Evolutionary conservation across 2,329 filamentous ascomycete genomes (phyloP), one percentile per base, ranked within the genome.

Genomic region (Aaosphaeria arxii): DNA sequence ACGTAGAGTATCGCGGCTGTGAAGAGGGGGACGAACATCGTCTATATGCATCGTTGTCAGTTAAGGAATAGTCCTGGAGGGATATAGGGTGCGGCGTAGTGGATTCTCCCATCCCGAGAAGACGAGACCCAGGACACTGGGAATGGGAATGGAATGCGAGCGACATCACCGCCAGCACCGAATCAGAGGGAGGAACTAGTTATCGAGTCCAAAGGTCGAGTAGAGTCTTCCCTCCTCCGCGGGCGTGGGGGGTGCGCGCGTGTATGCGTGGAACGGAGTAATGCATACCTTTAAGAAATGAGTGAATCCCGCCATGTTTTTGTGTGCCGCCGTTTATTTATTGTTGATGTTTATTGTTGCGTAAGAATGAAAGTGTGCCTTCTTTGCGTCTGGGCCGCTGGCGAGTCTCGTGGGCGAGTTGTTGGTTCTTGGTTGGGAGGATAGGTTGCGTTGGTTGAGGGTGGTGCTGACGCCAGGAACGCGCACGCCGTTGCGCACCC

Each of bases 1-100:
- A 67, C 47, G 62, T 76, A 77, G 62, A 77, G 69, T 48, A 66
- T 47, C 33, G 58, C 59, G 48, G 75, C 71, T 53, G 74, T 64
- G 55, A 74, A 56, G 54, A 73, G 70, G n/a, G 75, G 75, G n/a
- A 74, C 48, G 59, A 75, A 59, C 53, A 77, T 62, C 43, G 67
- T 70, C 74, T 77, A 55, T 36, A n/a, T 38, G 39, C 31, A 29
- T 24, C n/a, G 24, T 38, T 44, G 55, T 61, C 46, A 58, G 56
- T n/a, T 36, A 7, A n/a, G 7, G 42, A 7, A 11, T 48, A 40
- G 11, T 45, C 35, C n/a, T n/a, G n/a, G n/a, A n/a, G n/a, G n/a
- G n/a, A n/a, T n/a, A n/a, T n/a, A 33, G 44, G 44, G 17, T 32
- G 9, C 13, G 41, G 49, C 11, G 43, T 40, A 36, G 13, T 11